Percentiles rank a stretch among this genome's conserved stretches.
Conservation (phyloP, 441 rosid species). For the Daphne laureola region DNA sequence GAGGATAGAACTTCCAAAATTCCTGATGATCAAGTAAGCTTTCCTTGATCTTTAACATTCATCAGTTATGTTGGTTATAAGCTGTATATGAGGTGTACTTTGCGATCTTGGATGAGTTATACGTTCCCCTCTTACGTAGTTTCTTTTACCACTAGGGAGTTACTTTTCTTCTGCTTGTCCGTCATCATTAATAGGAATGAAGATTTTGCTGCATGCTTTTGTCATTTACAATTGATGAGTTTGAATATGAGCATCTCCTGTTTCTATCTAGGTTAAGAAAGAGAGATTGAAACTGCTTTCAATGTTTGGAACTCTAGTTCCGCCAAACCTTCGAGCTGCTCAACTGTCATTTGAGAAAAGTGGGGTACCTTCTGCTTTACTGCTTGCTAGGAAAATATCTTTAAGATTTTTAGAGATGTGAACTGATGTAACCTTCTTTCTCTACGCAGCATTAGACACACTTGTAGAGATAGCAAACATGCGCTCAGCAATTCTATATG, state of each 20-base stretch:
- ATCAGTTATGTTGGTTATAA: not conserved
- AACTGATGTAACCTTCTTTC: slow-evolving; percentile 2
- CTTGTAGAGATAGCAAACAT: slow-evolving; percentile 75
- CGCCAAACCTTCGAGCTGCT: slow-evolving; percentile 79
- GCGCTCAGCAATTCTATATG: slow-evolving; percentile 50
- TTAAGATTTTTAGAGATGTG: not conserved
- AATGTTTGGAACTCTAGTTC: slow-evolving; percentile 75
- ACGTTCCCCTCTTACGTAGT: not conserved
- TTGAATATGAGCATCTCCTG: slow-evolving; percentile 8
- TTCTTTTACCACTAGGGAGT: not conserved
- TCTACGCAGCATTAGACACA: slow-evolving; percentile 58
- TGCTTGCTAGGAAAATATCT: slow-evolving; percentile 2
- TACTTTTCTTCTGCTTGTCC: not conserved
- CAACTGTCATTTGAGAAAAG: slow-evolving; percentile 92
- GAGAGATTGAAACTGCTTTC: slow-evolving; percentile 62
- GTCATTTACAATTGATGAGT: not conserved
- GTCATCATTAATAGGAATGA: not conserved
- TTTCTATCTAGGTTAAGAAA: slow-evolving; percentile 44
- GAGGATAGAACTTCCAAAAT: slow-evolving; percentile 16
- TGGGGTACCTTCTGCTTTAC: slow-evolving; percentile 17
- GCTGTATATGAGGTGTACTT: not conserved
- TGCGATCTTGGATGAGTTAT: not conserved
- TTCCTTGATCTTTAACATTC: not conserved
- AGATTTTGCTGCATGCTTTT: not conserved
- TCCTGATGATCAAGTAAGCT: slow-evolving; percentile 43